Base-by-base conservation (phyloP, 192 early-diverging fungal genomes). In the Gaertneriomyces semiglobifer region DNA sequence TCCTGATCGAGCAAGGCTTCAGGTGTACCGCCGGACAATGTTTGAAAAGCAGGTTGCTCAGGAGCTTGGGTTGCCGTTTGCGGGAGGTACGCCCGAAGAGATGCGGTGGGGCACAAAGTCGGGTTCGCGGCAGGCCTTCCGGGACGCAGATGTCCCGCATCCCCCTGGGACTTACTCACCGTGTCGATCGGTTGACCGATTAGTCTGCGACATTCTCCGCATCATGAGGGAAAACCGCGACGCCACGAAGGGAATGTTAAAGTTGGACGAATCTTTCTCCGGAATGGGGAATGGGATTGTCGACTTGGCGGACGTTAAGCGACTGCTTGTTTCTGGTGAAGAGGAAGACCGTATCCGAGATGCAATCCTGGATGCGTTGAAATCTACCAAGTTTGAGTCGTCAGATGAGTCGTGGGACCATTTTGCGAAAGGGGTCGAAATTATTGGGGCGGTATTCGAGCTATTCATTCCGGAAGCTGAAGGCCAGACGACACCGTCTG, bases 81-180 rank as follows among this genome's bases (percentile, higher is more conserved):
- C 16, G 16, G 55, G 20, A 38, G 55, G 20, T 14, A 25, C 55
- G 16, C 16, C 55, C 4, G 55, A 57, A 39, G 33, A 38, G 12
- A 57, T 57, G 55, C 16, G 38, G 39, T 57, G 55, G 55, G 55
- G 55, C 16, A 57, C 55, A 9, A 57, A 57, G 39, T 57, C 55
- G 4, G 55, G 55, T 14, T 57, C 55, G 55, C 18, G 55, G 8
- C 12, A 57, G 55, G 14, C 16, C 14, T 57, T 57, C 33, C 55
- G 55, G 14, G 14, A 14, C 20, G 55, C 55, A 8, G 19, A 38
- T 4, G 55, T 57, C 19, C 55, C 16, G 6, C 55, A 57, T 57
- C 33, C 16, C 14, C 5, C 39, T 16, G 55, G 55, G 12, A 57
- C 55, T 12, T 57, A 57, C 55, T 12, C 18, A 38, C 12, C 55